Evolutionary conservation across 139 green algal genomes (phyloP).

Genomic region (Desmodesmus armatus): DNA sequence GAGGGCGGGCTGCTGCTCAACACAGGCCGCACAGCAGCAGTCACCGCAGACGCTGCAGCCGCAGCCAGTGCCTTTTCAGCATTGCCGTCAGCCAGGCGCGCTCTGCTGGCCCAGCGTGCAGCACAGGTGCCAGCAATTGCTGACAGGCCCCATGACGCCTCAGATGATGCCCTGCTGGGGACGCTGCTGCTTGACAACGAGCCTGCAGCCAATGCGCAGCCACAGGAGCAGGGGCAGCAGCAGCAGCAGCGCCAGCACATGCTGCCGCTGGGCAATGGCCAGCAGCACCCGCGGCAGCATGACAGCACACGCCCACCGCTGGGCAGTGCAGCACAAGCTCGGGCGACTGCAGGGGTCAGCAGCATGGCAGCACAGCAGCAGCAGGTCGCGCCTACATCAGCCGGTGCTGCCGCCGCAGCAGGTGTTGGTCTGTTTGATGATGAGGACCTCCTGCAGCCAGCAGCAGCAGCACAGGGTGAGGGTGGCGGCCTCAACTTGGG

Average conservation of each 20-base stretch:
- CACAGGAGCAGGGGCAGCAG: conserved; percentile 13
- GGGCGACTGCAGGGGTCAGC: neutral
- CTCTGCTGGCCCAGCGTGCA: neutral
- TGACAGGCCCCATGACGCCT: conserved; percentile 2
- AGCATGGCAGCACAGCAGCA: neutral
- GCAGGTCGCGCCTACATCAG: neutral
- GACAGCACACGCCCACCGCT: no score
- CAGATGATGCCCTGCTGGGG: neutral
- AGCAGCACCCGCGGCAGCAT: neutral
- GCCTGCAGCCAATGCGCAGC: neutral
- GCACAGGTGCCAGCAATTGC: conserved; percentile 6
- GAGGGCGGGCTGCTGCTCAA: conserved; percentile 75
- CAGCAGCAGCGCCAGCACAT: neutral
- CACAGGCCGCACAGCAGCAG: conserved; percentile 63
- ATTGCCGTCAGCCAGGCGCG: conserved; percentile 46
- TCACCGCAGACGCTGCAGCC: conserved; percentile 60
- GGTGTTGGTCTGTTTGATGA: conserved; percentile 27
- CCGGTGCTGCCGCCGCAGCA: neutral
- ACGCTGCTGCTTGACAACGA: neutral
- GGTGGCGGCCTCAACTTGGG: conserved; percentile 8
- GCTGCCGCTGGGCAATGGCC: neutral
- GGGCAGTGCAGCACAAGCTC: neutral
- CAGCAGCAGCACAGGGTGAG: neutral
- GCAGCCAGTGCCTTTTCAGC: conserved; percentile 65
- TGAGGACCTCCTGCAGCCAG: conserved; percentile 2